Evolutionary conservation across 352 stramenopile species (phyloP).

Genomic region (Aphanomyces astaci): DNA sequence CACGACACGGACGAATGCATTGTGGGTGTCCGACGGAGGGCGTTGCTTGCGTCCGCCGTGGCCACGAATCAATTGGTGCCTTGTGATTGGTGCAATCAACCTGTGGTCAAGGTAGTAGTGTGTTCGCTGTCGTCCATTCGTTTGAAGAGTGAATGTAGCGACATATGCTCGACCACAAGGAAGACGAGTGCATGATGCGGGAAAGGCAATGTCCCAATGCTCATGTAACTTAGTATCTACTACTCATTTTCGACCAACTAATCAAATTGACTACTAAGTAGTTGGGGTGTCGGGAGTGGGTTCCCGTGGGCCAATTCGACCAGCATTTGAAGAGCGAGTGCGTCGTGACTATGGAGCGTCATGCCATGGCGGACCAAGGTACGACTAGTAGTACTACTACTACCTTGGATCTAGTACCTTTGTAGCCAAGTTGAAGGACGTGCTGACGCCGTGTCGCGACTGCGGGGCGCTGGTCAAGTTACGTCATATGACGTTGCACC

Average conservation of each 20-base stretch:
- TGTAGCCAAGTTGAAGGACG: slow-evolving; percentile 45
- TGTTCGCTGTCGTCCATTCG: background rate
- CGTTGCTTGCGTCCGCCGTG: slow-evolving; percentile 35
- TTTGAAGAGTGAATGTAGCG: slow-evolving; percentile 23
- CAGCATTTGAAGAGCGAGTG: slow-evolving; percentile 42
- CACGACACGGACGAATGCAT: slow-evolving; percentile 27
- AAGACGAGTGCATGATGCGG: slow-evolving; percentile 59
- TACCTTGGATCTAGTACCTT: too few species aligned
- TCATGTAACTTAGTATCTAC: slow-evolving; percentile 17
- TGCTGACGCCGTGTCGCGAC: slow-evolving; percentile 36
- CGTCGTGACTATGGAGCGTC: slow-evolving; percentile 43
- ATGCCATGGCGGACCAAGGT: slow-evolving; percentile 37
- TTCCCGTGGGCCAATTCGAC: slow-evolving; percentile 50
- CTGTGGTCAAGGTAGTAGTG: slow-evolving; percentile 39
- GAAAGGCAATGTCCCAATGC: slow-evolving; percentile 62
- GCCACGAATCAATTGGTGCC: slow-evolving; percentile 43
- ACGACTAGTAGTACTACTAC: background rate
- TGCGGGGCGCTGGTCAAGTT: slow-evolving; percentile 38
- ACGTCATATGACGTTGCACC: slow-evolving; percentile 38
- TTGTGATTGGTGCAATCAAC: slow-evolving; percentile 60
- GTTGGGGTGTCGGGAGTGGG: slow-evolving; percentile 56
- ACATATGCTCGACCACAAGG: slow-evolving; percentile 59
- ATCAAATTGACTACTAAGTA: background rate
- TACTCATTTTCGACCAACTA: background rate
- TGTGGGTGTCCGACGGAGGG: slow-evolving; percentile 35